A percentile compares a stretch with the other conserved stretches of the same genome.
Evolutionary conservation across 2,329 filamentous ascomycete species (phyloP).

Genomic region (Chlorencoelia australis): DNA sequence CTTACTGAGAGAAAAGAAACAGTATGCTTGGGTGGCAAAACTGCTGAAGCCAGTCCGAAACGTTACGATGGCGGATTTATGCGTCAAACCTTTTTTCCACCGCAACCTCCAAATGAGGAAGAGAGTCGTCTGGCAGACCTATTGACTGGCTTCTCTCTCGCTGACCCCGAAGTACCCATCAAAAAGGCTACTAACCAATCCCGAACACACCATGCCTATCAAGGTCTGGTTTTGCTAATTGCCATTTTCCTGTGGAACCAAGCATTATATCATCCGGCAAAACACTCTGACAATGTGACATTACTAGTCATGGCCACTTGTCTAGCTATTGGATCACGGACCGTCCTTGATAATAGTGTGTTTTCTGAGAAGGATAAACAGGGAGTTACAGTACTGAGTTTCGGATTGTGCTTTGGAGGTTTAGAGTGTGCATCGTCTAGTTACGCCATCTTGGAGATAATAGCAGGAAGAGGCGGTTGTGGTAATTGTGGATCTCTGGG

Average conservation of each 20-base stretch:
- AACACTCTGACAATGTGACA: slow-evolving; percentile 2
- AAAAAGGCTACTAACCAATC: not conserved
- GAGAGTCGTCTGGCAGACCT: slow-evolving; percentile 14
- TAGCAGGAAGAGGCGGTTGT: slow-evolving; percentile 3
- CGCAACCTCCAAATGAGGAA: slow-evolving; percentile 9
- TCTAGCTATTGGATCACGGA: slow-evolving; percentile 6
- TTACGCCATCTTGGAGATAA: slow-evolving; percentile 7
- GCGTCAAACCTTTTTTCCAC: slow-evolving; percentile 20
- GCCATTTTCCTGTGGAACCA: slow-evolving; percentile 13
- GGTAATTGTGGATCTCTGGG: slow-evolving; percentile 6
- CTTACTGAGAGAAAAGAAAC: too few species aligned
- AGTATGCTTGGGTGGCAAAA: too few species aligned
- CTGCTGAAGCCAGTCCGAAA: too few species aligned
- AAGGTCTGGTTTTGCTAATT: slow-evolving; percentile 7
- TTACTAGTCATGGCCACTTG: slow-evolving; percentile 9
- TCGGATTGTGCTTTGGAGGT: slow-evolving; percentile 6
- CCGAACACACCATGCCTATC: slow-evolving; percentile 4
- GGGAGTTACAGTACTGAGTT: not conserved
- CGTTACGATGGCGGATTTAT: too few species aligned
- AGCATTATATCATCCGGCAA: slow-evolving; percentile 3
- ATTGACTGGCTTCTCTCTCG: slow-evolving; percentile 15
- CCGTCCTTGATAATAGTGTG: slow-evolving; percentile 11
- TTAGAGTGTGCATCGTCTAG: slow-evolving; percentile 5
- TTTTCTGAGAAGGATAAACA: not conserved
- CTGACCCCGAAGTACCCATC: slow-evolving; percentile 4